These are phyloP conservation scores for Globisporangium cederbergense DNA, from an alignment of 352 stramenopile species.

Conservation along the genomic window DNA sequence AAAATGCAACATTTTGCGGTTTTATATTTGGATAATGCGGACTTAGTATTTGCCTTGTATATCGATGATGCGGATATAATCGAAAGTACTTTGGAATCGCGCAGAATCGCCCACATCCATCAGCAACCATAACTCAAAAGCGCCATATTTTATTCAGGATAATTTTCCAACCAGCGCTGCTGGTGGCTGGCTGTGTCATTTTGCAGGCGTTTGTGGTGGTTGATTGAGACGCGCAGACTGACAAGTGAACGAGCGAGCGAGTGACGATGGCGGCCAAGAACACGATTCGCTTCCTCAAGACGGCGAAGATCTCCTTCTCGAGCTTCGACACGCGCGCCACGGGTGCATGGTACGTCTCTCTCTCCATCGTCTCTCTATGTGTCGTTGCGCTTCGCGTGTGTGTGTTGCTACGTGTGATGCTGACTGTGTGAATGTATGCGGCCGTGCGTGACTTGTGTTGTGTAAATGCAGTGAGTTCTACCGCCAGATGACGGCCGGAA, in stretches of 20 bases:
- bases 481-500: slow-evolving; percentile 73
- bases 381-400: background rate
- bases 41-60: no score
- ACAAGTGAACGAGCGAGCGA: slow-evolving; percentile 9
- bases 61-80: no score
- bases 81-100: no score
- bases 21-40: no score
- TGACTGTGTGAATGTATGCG: background rate
- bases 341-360: slow-evolving; percentile 56
- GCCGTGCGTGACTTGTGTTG: background rate
- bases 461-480: slow-evolving; percentile 69
- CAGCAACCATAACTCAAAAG: background rate
- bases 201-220: background rate
- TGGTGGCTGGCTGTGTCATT: slow-evolving; percentile 4
- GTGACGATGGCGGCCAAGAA: slow-evolving; percentile 73
- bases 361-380: background rate
- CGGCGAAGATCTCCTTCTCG: slow-evolving; percentile 81
- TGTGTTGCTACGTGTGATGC: background rate
- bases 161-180: background rate
- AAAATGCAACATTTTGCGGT: no score
- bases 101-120: no score
- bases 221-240: background rate
- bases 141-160: background rate
- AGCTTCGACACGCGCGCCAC: slow-evolving; percentile 72
- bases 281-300: slow-evolving; percentile 85